Evolutionary conservation across 2,329 filamentous ascomycete genomes (phyloP).

Genomic region (Macrophomina pseudophaseolina): DNA sequence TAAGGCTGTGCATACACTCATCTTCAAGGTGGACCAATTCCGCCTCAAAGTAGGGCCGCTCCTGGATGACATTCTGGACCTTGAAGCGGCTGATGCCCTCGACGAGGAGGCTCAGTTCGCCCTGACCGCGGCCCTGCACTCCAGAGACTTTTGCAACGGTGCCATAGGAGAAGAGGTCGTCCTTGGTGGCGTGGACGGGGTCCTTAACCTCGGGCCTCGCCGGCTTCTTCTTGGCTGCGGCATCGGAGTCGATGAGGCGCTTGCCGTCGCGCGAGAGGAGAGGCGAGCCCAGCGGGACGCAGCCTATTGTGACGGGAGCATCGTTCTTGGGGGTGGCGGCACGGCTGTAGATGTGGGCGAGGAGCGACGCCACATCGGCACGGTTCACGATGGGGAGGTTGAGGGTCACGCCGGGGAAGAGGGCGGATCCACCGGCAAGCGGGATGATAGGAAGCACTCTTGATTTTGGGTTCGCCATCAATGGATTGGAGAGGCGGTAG

Average conservation of each 20-base stretch:
- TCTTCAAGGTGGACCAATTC: constrained; percentile 76
- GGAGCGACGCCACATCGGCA: constrained; percentile 84
- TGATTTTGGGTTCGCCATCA: constrained; percentile 36
- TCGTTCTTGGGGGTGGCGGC: constrained; percentile 68
- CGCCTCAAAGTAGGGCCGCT: constrained; percentile 85
- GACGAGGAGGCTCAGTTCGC: constrained; percentile 79
- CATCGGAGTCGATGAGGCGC: constrained; percentile 66
- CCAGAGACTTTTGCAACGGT: constrained; percentile 65
- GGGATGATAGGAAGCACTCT: constrained; percentile 75
- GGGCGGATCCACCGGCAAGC: constrained; percentile 77
- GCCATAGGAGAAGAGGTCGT: constrained; percentile 81
- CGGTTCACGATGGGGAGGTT: constrained; percentile 83
- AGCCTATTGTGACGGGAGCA: constrained; percentile 78
- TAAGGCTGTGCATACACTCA: constrained; percentile 56
- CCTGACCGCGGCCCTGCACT: constrained; percentile 53
- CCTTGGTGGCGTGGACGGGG: constrained; percentile 49
- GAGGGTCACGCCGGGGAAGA: constrained; percentile 84
- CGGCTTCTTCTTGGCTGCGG: constrained; percentile 58
- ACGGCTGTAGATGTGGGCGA: constrained; percentile 82
- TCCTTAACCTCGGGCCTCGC: constrained; percentile 38
- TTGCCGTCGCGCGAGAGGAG: constrained; percentile 76
- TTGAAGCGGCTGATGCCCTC: constrained; percentile 81
- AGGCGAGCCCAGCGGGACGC: constrained; percentile 81
- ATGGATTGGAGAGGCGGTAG: not conserved
- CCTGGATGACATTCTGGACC: constrained; percentile 74